Conservation (phyloP, 768 basidiomycete species). For the Astraeus odoratus region DNA sequence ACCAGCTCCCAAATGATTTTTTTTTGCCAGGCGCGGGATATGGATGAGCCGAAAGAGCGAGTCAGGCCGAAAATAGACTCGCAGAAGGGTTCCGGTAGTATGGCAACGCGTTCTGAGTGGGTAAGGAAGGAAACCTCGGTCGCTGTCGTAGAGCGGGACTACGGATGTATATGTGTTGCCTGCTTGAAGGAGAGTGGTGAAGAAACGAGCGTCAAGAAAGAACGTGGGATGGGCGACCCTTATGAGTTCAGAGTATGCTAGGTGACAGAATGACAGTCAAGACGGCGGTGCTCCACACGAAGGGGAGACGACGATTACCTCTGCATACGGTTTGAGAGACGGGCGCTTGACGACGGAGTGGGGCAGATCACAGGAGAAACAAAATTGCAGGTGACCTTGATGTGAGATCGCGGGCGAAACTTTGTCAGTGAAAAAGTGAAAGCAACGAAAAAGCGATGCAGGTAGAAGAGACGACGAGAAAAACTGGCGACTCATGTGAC, state of each 20-base stretch:
- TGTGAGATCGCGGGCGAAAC: neutral
- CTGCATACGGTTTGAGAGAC: slow-evolving; percentile 11
- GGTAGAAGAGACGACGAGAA: neutral
- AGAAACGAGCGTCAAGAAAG: slow-evolving; percentile 9
- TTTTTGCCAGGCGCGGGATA: slow-evolving; percentile 3
- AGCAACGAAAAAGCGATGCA: neutral
- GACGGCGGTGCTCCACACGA: neutral
- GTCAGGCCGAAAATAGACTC: slow-evolving; percentile 25
- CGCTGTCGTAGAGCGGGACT: slow-evolving; percentile 5
- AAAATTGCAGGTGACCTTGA: slow-evolving; percentile 5
- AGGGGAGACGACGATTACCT: slow-evolving; percentile 5
- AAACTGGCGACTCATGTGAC: neutral
- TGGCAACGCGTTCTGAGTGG: slow-evolving; percentile 8
- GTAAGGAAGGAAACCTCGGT: slow-evolving; percentile 2
- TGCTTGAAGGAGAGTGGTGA: slow-evolving; percentile 7
- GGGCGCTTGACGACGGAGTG: slow-evolving; percentile 1
- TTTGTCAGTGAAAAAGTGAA: neutral
- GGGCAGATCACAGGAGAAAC: neutral
- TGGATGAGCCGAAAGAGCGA: slow-evolving; percentile 14
- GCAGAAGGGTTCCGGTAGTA: slow-evolving; percentile 1
- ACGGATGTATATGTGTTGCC: neutral
- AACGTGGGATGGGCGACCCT: slow-evolving; percentile 8
- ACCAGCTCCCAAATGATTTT: slow-evolving; percentile 1
- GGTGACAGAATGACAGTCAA: neutral
- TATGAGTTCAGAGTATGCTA: slow-evolving; percentile 9